These are phyloP conservation scores for Claviceps humidiphila DNA, from an alignment of 2,329 filamentous ascomycete species.

Conservation along the genomic window DNA sequence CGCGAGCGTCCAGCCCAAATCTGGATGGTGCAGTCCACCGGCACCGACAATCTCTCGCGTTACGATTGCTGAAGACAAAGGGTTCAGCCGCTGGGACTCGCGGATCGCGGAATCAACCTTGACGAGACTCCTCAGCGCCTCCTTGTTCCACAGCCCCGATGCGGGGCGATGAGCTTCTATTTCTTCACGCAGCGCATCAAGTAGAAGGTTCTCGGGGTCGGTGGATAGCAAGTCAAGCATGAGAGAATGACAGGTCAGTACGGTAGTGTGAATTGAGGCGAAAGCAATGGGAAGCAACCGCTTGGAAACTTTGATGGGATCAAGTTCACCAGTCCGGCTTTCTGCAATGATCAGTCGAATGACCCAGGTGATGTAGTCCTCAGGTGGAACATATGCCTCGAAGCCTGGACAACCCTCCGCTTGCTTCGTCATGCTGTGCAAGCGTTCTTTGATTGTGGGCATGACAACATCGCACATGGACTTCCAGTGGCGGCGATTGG, in stretches of 20 bases:
- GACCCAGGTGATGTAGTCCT: conserved; percentile 45
- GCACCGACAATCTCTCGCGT: conserved; percentile 31
- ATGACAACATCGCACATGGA: conserved; percentile 23
- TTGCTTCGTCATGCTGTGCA: conserved; percentile 31
- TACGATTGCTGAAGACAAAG: conserved; percentile 31
- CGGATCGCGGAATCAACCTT: conserved; percentile 38
- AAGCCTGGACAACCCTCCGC: conserved; percentile 25
- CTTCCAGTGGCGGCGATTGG: conserved; percentile 35
- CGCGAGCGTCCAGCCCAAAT: conserved; percentile 21
- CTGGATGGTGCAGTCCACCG: conserved; percentile 28
- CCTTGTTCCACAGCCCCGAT: conserved; percentile 32
- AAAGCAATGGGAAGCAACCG: conserved; percentile 43
- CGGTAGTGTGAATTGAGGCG: conserved; percentile 45
- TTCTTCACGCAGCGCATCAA: conserved; percentile 31
- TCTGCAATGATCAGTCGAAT: conserved; percentile 37
- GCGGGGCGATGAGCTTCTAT: conserved; percentile 14
- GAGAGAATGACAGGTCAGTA: conserved; percentile 33
- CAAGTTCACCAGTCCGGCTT: conserved; percentile 26
- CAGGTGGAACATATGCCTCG: conserved; percentile 30
- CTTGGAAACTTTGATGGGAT: conserved; percentile 34
- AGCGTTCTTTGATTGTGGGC: conserved; percentile 35
- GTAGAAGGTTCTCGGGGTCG: conserved; percentile 18
- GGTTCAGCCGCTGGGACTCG: conserved; percentile 36
- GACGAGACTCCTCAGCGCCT: conserved; percentile 26
- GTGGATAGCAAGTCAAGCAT: conserved; percentile 33